phyloP scores from a whole-genome alignment of 164 flowering plant genomes.

The Vitis riparia region DNA sequence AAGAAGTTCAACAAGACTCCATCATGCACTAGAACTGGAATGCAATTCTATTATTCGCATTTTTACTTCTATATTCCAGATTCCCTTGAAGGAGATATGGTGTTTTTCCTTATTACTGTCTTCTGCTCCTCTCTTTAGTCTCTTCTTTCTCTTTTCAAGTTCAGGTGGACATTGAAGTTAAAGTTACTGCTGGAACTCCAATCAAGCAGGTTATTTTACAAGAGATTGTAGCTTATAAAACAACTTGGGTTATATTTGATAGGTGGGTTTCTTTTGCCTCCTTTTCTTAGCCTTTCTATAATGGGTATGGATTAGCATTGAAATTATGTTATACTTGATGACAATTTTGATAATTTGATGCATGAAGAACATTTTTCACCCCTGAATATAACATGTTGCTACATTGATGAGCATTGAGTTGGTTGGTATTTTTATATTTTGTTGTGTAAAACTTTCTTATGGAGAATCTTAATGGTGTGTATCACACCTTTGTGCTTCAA shows the following conservation, averaged over 20 bases:
- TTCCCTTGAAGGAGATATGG: too few relatives aligned
- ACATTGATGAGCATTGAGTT: too few relatives aligned
- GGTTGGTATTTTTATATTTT: too few relatives aligned
- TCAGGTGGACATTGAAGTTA: constrained; percentile 54
- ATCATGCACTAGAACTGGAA: too few relatives aligned
- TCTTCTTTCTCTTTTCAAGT: not conserved
- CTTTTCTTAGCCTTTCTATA: not conserved
- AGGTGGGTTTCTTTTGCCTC: constrained; percentile 29
- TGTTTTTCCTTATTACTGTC: not conserved
- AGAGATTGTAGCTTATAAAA: constrained; percentile 39
- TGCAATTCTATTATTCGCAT: too few relatives aligned
- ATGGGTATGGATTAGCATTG: not conserved
- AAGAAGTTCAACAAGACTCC: too few relatives aligned
- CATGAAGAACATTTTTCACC: too few relatives aligned
- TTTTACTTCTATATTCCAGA: too few relatives aligned
- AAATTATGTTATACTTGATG: too few relatives aligned
- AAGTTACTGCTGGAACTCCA: constrained; percentile 57
- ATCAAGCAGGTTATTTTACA: constrained; percentile 46
- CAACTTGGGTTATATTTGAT: constrained; percentile 58
- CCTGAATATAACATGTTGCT: too few relatives aligned
- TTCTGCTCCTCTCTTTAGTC: not conserved
- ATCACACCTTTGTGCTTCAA: not conserved
- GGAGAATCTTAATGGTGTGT: not conserved
- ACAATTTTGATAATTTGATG: too few relatives aligned
- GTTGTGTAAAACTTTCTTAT: not conserved